These are phyloP conservation scores for Corinectria fuckeliana DNA, from an alignment of 2,329 filamentous ascomycete species.

Conservation along the genomic window DNA sequence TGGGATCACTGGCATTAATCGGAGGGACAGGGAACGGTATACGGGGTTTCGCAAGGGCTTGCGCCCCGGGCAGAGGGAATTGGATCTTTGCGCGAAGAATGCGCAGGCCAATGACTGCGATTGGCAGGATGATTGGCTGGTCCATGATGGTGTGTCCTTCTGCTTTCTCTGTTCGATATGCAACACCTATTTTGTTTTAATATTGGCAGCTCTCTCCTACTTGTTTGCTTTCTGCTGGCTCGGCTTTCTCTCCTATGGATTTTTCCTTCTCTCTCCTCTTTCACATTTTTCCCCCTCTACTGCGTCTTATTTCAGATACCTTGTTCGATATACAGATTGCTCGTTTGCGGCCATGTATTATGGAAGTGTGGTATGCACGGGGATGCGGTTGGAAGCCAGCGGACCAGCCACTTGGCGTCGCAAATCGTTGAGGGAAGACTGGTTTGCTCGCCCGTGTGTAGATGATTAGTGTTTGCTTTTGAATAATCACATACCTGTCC, in stretches of 20 bases:
- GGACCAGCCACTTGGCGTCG: constrained; percentile 18
- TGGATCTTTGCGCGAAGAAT: constrained; percentile 41
- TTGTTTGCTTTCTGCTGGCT: constrained; percentile 17
- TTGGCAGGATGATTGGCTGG: constrained; percentile 55
- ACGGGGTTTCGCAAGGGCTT: constrained; percentile 40
- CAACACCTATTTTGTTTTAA: constrained; percentile 49
- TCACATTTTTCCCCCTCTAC: constrained; percentile 30
- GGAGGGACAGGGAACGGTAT: constrained; percentile 37
- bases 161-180: constrained; percentile 49
- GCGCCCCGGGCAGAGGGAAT: constrained; percentile 37
- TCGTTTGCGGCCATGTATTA: constrained; percentile 36
- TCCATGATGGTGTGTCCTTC: constrained; percentile 53
- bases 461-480: constrained; percentile 44
- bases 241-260: constrained; percentile 32
- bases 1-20: constrained; percentile 38
- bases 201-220: constrained; percentile 35
- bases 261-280: constrained; percentile 31
- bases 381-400: constrained; percentile 21
- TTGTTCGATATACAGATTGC: constrained; percentile 63
- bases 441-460: constrained; percentile 45
- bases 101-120: constrained; percentile 55
- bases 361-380: constrained; percentile 31
- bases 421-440: constrained; percentile 37
- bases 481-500: constrained; percentile 38
- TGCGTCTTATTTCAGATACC: constrained; percentile 56